Conservation (phyloP, 2,329 filamentous ascomycete species). For the Orbilia oligospora region DNA sequence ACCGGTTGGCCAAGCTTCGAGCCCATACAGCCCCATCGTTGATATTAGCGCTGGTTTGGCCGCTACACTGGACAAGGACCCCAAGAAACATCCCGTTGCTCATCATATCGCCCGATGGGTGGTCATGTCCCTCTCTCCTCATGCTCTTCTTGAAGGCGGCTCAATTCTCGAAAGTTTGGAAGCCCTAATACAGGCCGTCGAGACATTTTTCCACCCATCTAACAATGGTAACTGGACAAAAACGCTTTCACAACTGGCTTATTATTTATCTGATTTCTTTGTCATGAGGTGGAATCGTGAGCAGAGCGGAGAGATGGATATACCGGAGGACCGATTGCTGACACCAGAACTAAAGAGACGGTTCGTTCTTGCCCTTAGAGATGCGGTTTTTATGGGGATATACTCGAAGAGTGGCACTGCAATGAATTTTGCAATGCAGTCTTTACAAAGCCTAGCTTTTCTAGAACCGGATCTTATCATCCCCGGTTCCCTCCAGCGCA, state of each 20-base stretch:
- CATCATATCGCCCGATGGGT: conserved; percentile 96
- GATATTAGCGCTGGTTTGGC: conserved; percentile 87
- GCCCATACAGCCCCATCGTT: conserved; percentile 84
- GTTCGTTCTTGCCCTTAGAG: conserved; percentile 88
- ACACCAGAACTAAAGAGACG: conserved; percentile 85
- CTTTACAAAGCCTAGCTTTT: conserved; percentile 88
- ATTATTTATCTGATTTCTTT: conserved; percentile 94
- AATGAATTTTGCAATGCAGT: conserved; percentile 90
- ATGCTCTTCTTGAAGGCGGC: conserved; percentile 80
- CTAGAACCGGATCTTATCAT: conserved; percentile 92
- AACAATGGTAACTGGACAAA: conserved; percentile 94
- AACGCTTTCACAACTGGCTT: conserved; percentile 88
- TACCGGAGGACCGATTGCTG: conserved; percentile 83
- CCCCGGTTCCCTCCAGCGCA: conserved; percentile 91
- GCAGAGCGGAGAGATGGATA: conserved; percentile 89
- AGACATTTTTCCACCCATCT: conserved; percentile 98
- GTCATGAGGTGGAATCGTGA: conserved; percentile 98
- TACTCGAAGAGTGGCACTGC: conserved; percentile 95
- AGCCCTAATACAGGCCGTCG: conserved; percentile 91
- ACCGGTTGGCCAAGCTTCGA: conserved; percentile 94
- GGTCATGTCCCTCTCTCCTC: conserved; percentile 90
- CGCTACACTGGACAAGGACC: conserved; percentile 89
- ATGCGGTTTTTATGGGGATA: conserved; percentile 98
- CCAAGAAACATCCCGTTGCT: conserved; percentile 89
- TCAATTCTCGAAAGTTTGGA: conserved; percentile 89